phyloP scores from a whole-genome alignment of 2,329 filamentous ascomycete species.

The Trichoderma semiorbis region DNA sequence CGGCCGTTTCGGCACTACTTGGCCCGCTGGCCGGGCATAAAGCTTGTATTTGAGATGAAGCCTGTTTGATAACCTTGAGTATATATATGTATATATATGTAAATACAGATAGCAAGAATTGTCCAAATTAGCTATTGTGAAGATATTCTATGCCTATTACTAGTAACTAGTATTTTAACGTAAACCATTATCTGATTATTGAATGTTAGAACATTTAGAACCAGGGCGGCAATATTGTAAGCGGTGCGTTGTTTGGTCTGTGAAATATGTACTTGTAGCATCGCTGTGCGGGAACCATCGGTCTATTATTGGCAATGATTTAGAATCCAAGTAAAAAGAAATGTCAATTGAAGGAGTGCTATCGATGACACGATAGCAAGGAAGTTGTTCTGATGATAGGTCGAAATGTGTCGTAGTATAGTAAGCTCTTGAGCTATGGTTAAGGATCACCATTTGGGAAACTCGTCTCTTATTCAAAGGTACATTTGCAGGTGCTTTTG shows the following conservation, averaged over 20 bases:
- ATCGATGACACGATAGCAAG: neutral
- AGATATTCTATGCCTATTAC: neutral
- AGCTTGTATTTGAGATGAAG: neutral
- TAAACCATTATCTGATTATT: neutral
- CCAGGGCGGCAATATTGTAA: neutral
- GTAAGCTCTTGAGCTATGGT: neutral
- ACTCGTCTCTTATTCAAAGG: too few species aligned
- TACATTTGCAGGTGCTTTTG: too few species aligned
- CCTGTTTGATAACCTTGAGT: neutral
- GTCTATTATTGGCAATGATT: neutral
- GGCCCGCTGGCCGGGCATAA: neutral
- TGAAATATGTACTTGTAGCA: neutral
- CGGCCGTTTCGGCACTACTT: slow-evolving; percentile 13
- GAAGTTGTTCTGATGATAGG: neutral
- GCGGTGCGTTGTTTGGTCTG: neutral
- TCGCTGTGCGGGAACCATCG: neutral
- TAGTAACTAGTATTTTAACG: neutral
- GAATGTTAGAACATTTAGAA: neutral
- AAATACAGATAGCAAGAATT: neutral
- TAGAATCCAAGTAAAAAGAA: neutral
- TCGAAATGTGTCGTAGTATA: neutral
- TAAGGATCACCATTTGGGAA: too few species aligned
- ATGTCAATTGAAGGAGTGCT: neutral
- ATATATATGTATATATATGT: neutral
- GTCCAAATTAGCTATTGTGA: neutral